A percentile compares a stretch with the other conserved stretches of the same genome.
Conservation (phyloP, 148 eudicot genomes). For the Vaccinium vitisidaea region DNA sequence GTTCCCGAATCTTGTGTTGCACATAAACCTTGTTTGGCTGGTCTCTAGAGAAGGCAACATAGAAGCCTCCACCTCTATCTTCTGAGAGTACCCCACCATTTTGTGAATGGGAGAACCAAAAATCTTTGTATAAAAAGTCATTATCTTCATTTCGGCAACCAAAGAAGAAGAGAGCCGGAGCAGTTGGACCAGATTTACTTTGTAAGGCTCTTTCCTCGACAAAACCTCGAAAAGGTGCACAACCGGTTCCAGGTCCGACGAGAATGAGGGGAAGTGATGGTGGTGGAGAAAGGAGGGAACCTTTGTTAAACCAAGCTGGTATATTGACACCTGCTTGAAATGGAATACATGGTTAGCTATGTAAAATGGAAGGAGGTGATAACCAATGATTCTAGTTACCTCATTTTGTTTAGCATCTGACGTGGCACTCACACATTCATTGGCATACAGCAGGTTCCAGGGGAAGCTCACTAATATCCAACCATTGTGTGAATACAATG, state of each 20-base stretch:
- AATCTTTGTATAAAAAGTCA: slow-evolving; percentile 71
- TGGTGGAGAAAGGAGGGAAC: slow-evolving; percentile 75
- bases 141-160: slow-evolving; percentile 74
- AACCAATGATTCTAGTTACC: not conserved
- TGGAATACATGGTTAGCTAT: not conserved
- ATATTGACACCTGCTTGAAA: slow-evolving; percentile 45
- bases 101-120: slow-evolving; percentile 66
- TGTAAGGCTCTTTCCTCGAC: slow-evolving; percentile 68
- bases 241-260: slow-evolving; percentile 93
- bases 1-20: slow-evolving; percentile 79
- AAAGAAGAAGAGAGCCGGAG: slow-evolving; percentile 81
- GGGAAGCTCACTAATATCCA: not conserved
- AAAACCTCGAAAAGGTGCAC: slow-evolving; percentile 93
- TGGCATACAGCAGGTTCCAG: not conserved
- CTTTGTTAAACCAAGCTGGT: slow-evolving; percentile 86
- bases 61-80: slow-evolving; percentile 84
- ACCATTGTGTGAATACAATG: not conserved
- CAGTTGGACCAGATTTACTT: slow-evolving; percentile 45
- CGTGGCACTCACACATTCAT: not conserved
- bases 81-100: slow-evolving; percentile 68
- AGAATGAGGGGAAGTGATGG: slow-evolving; percentile 90
- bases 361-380: not conserved
- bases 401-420: not conserved
- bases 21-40: slow-evolving; percentile 84
- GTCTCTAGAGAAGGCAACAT: slow-evolving; percentile 79